Base-by-base conservation (phyloP, 2,329 filamentous ascomycete species). In the Pleomassaria siparia region DNA sequence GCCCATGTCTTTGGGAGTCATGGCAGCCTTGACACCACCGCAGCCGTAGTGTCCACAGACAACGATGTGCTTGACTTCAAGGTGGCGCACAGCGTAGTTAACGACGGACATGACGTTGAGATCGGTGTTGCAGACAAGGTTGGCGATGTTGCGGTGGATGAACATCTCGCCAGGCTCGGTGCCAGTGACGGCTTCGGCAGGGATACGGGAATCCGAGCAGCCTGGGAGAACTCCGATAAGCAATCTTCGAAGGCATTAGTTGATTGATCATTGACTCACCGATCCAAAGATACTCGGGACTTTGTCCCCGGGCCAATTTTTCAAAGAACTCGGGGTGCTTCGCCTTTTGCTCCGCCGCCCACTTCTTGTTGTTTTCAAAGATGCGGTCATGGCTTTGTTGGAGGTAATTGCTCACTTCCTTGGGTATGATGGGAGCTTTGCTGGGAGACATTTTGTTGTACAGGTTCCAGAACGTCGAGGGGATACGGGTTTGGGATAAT, bases 1-100 rank as follows among this genome's bases (percentile, higher is more conserved):
- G 42, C 86, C 86, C 46, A 89, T 72, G 63, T 89, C 85, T 67
- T 85, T 81, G 59, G 85, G 80, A 0, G 84, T 87, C 65, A 71
- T 69, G 3, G 84, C 80, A 0, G 83, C 85, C 12, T 76, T 77
- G 39, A 85, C 83, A n/a, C 85, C 85, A 28, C 85, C 85, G 67
- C 86, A 89, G 46, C 73, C 73, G 40, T 84, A 82, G 74, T 89
- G 86, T 1, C 85, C 85, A 71, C 84, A 87, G 10, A 89, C 78
- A 46, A 88, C 78, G 43, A 89, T 80, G 70, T 88, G 84, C 68
- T 85, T 79, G 58, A 88, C 85, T 57, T 77, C 62, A 15, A 72
- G 62, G 51, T 72, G 68, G 43, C 67, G 64, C 10, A 72, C 68
- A 13, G 70, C 70, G 56, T 72, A 72, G 58, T 72, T 70, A 26